Evolutionary conservation across 2,329 filamentous ascomycete species (phyloP), one percentile per base, ranked within the genome.

Genomic region (Neonectria punicea): DNA sequence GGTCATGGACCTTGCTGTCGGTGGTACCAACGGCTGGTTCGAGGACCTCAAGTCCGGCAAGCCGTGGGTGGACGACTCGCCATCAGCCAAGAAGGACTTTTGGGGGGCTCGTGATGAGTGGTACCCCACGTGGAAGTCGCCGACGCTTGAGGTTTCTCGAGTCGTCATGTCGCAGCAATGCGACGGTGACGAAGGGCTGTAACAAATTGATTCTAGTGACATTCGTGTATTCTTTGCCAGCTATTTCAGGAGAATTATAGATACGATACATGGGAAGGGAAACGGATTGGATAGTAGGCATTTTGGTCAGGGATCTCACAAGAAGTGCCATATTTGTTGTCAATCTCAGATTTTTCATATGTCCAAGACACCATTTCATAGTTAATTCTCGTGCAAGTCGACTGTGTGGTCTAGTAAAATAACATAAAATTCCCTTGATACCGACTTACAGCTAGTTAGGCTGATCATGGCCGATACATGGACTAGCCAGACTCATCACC

Each of bases 1-100:
- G 50, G 90, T 94, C 70, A 76, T 95, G 61, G 93, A 93, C 74
- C 83, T 94, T 4, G 92, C 89, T 11, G 92, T 94, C 8, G 92
- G 92, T 32, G 89, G 89, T 54, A 93, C 90, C 22, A 94, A 94
- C 70, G 93, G 93, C 41, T 97, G 92, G 92, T 97, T 96, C 75
- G 82, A 90, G 74, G 92, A 97, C 76, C 88, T 89, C 20, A 82
- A 85, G 70, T 85, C 84, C 46, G 86, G 85, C 34, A 97, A 97
- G 83, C 93, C 93, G 1, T 97, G 93, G 93, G 84, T 93, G 34
- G 91, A 96, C 76, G 81, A 77, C 16, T 90, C 87, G 56, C 78
- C 83, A 2, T 90, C 86, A 11, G 92, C 93, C 8, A 88, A 85
- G 78, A 88, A 86, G 73, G 92, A 95, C 75, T 97, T 97, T 77